A percentile compares a stretch with the other conserved stretches of the same genome.
These are phyloP conservation scores for Juglanconis oblonga DNA, from an alignment of 2,329 filamentous ascomycete species.

Conservation along the genomic window DNA sequence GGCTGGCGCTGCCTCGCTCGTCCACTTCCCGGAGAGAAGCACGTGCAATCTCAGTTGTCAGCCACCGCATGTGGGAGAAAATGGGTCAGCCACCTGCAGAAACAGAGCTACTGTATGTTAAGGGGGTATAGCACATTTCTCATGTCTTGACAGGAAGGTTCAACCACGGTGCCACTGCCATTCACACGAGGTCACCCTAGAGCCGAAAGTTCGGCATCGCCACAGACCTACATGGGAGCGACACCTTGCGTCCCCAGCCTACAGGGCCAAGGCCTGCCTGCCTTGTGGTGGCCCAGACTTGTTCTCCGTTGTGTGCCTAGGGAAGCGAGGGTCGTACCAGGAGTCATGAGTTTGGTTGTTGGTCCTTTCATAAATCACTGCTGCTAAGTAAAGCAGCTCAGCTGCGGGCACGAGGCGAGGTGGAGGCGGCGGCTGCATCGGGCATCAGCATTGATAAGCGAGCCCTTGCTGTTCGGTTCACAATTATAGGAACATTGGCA, in stretches of 20 bases:
- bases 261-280: background rate
- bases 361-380: background rate
- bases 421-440: background rate
- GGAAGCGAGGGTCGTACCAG: background rate
- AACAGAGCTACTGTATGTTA: background rate
- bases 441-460: background rate
- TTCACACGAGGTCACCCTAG: background rate
- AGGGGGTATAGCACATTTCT: background rate
- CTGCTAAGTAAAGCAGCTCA: background rate
- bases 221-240: background rate
- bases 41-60: background rate
- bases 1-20: background rate
- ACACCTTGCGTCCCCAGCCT: no score
- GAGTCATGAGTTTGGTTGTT: background rate
- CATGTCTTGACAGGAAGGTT: background rate
- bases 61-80: background rate
- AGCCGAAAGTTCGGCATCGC: background rate
- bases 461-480: background rate
- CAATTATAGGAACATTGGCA: background rate
- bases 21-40: background rate
- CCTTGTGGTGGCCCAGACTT: background rate
- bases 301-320: no score
- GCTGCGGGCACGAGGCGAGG: background rate
- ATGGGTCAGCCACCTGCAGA: background rate
- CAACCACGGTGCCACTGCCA: background rate